Conservation (phyloP, 169 alveolate species). For the Plasmodium vinckei region DNA sequence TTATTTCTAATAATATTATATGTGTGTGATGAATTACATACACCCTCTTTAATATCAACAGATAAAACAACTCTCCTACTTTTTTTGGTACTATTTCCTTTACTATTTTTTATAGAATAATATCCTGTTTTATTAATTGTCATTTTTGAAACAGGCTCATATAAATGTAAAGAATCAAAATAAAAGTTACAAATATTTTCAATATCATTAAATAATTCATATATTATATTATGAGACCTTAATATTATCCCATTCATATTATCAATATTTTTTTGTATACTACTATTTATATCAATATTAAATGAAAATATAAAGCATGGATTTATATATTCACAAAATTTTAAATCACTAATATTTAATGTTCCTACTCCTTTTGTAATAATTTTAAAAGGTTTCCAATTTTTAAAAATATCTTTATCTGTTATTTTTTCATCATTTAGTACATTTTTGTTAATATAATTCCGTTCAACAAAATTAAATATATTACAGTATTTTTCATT, state of each 20-base stretch:
- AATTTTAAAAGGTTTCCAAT: constrained; percentile 85
- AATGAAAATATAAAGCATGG: constrained; percentile 79
- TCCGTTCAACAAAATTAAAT: constrained; percentile 48
- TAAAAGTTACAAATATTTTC: constrained; percentile 79
- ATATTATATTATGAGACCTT: constrained; percentile 90
- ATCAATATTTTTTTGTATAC: constrained; percentile 46
- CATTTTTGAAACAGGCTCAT: constrained; percentile 81
- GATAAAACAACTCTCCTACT: constrained; percentile 82
- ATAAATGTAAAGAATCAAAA: constrained; percentile 78
- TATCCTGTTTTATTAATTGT: constrained; percentile 81
- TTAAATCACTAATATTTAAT: constrained; percentile 76
- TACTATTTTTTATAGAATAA: constrained; percentile 77
- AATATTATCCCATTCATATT: constrained; percentile 76
- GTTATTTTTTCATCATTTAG: constrained; percentile 54
- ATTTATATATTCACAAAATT: constrained; percentile 50
- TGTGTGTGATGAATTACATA: constrained; percentile 41
- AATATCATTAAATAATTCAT: constrained; percentile 88
- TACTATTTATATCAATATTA: constrained; percentile 83
- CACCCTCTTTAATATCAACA: constrained; percentile 81
- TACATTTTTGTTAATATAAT: constrained; percentile 40
- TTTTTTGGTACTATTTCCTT: neutral
- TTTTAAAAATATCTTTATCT: constrained; percentile 15
- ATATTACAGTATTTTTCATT: constrained; percentile 65
- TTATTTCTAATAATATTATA: constrained; percentile 77
- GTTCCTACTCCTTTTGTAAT: constrained; percentile 89